Evolutionary conservation across 2,329 filamentous ascomycete species (phyloP), one percentile per base, ranked within the genome.

Genomic region (Coleophoma eucalyptorum): DNA sequence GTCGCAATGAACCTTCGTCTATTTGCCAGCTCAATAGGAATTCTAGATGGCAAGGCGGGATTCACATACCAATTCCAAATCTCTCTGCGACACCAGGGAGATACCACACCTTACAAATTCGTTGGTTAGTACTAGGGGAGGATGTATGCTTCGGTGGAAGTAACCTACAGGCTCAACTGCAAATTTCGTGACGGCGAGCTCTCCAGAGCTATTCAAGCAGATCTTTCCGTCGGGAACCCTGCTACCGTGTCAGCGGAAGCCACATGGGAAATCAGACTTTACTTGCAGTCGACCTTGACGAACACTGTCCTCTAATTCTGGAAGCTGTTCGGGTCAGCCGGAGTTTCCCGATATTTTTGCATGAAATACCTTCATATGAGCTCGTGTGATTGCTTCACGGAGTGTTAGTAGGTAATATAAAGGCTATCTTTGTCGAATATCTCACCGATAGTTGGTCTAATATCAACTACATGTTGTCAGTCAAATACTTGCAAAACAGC

Each of bases 111-210:
- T 61, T n/a, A 19, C 32, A 75, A 64, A 58, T 73, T 72, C 72
- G 81, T 74, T 57, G 88, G 15, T 26, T 26, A 26, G 26, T 8
- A 26, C 10, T 26, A 7, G 3, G 10, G 26, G 10, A 26, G 26
- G 10, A 26, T 26, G 6, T 26, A 26, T 26, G 26, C 26, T 26
- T 8, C 26, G 96, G 91, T 19, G 21, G 41, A 34, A n/a, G 50
- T 16, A 16, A 40, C 59, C 49, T 77, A 67, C 96, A 93, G 94
- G 94, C 69, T 99, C 94, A 18, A 97, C 94, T 3, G 94, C 94
- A 57, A 97, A 90, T 68, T 99, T 99, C 44, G 94, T 97, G 5
- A 97, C 94, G 32, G 88, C 88, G 35, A 97, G 77, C 67, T 97
- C 94, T 50, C 94, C 94, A 3, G 74, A 72, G n/a, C 83, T 78